Evolutionary conservation across 345 rosid genomes (phyloP), one percentile per base, ranked within the genome.

Genomic region (Sonneratia caseolaris): DNA sequence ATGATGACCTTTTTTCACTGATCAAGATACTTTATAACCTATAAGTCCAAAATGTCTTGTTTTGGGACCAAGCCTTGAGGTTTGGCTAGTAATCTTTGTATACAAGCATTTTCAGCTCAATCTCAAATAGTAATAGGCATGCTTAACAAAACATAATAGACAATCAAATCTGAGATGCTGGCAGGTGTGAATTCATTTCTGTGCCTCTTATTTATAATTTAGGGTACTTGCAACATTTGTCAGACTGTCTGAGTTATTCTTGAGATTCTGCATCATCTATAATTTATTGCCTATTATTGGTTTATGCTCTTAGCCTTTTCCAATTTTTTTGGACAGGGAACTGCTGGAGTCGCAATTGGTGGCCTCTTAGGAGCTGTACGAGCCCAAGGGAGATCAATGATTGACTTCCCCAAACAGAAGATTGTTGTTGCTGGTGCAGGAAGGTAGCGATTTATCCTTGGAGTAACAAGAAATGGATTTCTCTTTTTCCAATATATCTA

Each of bases 351-450:
- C 78, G 99, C 99, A 64, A 81, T 92, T 64, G 97, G 97, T 85
- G 98, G 99, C 68, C 97, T 91, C 81, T 86, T 94, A 83, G 97
- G 99, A 81, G 97, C 97, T 64, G 99, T 92, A 71, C 89, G 99
- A 85, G 97, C 97, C 74, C 96, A 95, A 78, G 99, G 99, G 73
- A 81, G 93, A 81, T 84, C 99, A 18, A 90, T 95, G 97, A 88
- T 95, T 70, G 99, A 91, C 84, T 95, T 95, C 73, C 97, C 99
- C 43, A 95, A 95, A 89, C 89, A 81, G 84, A 90, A 90, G 85
- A 95, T 90, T 36, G 97, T 95, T 84, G 97, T 92, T 81, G 93
- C 98, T 79, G 97, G 98, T 70, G 98, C 98, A 80, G 98, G 98
- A 83, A 94, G 98, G 98, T 87, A 68, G 55, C 56, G 10, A 43